phyloP scores from a whole-genome alignment of 2,329 filamentous ascomycete species.

The Penicillium sp. region DNA sequence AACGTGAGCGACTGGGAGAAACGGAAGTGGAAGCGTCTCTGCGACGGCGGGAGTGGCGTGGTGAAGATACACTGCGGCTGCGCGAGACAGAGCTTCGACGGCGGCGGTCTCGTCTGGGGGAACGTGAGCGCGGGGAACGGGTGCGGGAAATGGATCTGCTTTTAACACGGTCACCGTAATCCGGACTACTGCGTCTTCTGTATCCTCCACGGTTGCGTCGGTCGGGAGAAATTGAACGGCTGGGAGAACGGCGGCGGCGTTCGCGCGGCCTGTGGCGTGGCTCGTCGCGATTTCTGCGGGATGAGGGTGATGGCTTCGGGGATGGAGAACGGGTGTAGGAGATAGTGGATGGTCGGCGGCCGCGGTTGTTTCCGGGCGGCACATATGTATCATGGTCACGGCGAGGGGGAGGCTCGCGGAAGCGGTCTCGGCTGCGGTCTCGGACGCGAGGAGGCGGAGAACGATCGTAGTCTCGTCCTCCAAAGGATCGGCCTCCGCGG shows the following conservation, averaged over 20 bases:
- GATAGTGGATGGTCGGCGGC: slow-evolving; percentile 38
- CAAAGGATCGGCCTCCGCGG: slow-evolving; percentile 28
- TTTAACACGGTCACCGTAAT: slow-evolving; percentile 48
- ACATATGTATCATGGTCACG: slow-evolving; percentile 57
- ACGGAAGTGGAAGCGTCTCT: slow-evolving; percentile 40
- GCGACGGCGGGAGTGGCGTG: slow-evolving; percentile 31
- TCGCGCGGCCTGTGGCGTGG: slow-evolving; percentile 26
- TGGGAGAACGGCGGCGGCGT: slow-evolving; percentile 24
- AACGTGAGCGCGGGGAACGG: slow-evolving; percentile 54
- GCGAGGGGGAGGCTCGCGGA: slow-evolving; percentile 46
- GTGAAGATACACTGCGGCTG: slow-evolving; percentile 34
- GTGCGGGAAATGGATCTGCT: slow-evolving; percentile 49
- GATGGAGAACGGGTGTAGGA: slow-evolving; percentile 33
- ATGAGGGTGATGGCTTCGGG: slow-evolving; percentile 16
- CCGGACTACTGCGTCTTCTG: slow-evolving; percentile 35
- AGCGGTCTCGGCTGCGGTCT: slow-evolving; percentile 40
- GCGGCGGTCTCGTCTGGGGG: slow-evolving; percentile 48
- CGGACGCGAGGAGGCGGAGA: slow-evolving; percentile 52
- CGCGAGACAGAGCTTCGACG: slow-evolving; percentile 39
- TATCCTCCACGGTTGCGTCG: slow-evolving; percentile 35
- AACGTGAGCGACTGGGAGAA: slow-evolving; percentile 24
- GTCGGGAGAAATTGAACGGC: slow-evolving; percentile 42
- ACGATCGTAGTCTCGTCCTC: slow-evolving; percentile 47
- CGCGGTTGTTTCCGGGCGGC: slow-evolving; percentile 44
- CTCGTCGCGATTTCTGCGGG: slow-evolving; percentile 32